Percentiles rank a stretch among this genome's conserved stretches.
phyloP scores from a whole-genome alignment of 2,329 filamentous ascomycete genomes.

The Parastagonospora avenae region DNA sequence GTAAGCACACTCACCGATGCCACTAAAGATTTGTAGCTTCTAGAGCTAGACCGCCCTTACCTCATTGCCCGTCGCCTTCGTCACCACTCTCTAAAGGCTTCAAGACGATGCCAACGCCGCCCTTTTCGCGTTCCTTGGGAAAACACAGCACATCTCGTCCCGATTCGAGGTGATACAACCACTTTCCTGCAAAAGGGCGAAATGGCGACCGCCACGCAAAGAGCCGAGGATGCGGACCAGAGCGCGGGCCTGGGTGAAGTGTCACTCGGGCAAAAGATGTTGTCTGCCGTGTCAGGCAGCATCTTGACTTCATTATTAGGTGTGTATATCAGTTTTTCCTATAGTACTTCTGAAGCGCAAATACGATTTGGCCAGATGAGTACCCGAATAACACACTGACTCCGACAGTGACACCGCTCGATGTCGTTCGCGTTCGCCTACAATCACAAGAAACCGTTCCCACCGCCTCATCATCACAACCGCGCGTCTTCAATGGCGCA shows the following conservation, averaged over 20 bases:
- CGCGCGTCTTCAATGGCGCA: conserved; percentile 31
- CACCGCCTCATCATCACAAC: conserved; percentile 58
- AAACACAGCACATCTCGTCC: conserved; percentile 28
- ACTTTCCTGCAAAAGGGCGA: conserved; percentile 3
- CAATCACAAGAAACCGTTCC: conserved; percentile 76
- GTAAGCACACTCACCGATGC: conserved; percentile 1
- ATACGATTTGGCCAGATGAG: too few relatives aligned
- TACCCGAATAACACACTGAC: conserved; percentile 10
- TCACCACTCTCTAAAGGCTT: conserved; percentile 21
- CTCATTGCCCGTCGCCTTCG: conserved; percentile 24
- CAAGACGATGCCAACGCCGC: conserved; percentile 36
- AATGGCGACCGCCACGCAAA: conserved; percentile 38
- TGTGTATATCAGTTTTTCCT: conserved; percentile 51
- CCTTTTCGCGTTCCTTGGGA: conserved; percentile 28
- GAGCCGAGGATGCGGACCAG: conserved; percentile 51
- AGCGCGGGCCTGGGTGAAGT: conserved; percentile 63
- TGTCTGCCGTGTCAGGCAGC: conserved; percentile 90
- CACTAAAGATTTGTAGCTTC: conserved; percentile 22
- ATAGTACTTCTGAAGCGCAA: too few relatives aligned
- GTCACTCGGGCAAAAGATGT: conserved; percentile 87
- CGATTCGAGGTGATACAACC: conserved; percentile 38
- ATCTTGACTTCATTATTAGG: conserved; percentile 86
- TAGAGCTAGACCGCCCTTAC: conserved; percentile 12
- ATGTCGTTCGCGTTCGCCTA: conserved; percentile 92
- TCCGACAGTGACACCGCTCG: conserved; percentile 81